Evolutionary conservation across 495 filamentous ascomycete species (phyloP).

Genomic region (Schizothecium vesticola): DNA sequence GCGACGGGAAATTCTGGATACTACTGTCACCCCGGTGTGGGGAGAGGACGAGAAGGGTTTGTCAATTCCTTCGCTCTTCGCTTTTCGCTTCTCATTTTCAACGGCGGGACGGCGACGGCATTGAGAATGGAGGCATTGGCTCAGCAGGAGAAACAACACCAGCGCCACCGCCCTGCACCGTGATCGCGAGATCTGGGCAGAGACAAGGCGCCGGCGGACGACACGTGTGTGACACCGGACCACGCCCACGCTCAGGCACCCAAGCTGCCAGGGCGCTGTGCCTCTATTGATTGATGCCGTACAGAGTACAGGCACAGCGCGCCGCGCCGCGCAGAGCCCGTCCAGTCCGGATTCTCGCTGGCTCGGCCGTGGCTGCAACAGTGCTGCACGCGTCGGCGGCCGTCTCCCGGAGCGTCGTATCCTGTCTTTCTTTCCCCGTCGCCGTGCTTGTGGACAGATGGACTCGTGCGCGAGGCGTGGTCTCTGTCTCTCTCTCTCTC

Average conservation of each 20-base stretch:
- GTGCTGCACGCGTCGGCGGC: conserved; percentile 7
- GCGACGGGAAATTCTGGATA: conserved; percentile 15
- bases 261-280: conserved; percentile 4
- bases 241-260: background rate
- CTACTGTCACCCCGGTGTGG: background rate
- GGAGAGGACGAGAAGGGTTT: background rate
- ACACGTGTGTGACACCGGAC: conserved; percentile 12
- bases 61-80: background rate
- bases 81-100: background rate
- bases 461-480: background rate
- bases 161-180: background rate
- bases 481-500: background rate
- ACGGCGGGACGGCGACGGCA: background rate
- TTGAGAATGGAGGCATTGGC: background rate
- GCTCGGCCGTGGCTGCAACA: background rate
- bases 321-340: conserved; percentile 3
- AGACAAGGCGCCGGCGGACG: background rate
- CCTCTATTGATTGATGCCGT: conserved; percentile 10
- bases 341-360: background rate
- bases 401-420: conserved; percentile 3
- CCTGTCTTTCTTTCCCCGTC: background rate
- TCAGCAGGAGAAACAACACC: background rate
- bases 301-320: conserved; percentile 9
- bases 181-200: background rate
- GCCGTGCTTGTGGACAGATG: background rate